These are phyloP conservation scores for Hypericum androsaemum DNA, from an alignment of 345 rosid species.

Conservation along the genomic window DNA sequence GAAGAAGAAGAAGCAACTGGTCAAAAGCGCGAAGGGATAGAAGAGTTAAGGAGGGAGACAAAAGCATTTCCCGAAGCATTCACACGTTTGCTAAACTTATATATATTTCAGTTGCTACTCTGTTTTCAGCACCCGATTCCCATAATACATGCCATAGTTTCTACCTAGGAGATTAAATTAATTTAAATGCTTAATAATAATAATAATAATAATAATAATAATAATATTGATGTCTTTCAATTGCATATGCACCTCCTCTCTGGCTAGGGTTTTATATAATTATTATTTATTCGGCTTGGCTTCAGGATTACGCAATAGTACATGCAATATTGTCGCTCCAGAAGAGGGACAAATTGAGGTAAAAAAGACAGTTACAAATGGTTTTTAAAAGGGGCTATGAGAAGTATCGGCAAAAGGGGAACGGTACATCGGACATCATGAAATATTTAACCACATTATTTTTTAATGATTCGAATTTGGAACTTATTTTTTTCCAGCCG, in stretches of 20 bases:
- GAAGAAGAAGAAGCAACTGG: neutral
- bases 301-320: slow-evolving; percentile 17
- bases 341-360: neutral
- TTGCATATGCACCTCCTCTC: neutral
- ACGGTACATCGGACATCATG: slow-evolving; percentile 10
- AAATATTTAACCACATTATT: too few species aligned
- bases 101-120: neutral
- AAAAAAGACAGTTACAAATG: neutral
- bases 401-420: slow-evolving; percentile 19
- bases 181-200: too few species aligned
- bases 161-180: slow-evolving; percentile 15
- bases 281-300: neutral
- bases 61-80: slow-evolving; percentile 13
- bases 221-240: too few species aligned
- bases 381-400: slow-evolving; percentile 9
- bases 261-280: too few species aligned
- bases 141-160: slow-evolving; percentile 17
- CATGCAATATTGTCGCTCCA: slow-evolving; percentile 2
- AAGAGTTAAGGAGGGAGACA: neutral
- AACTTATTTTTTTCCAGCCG: slow-evolving; percentile 13
- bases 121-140: slow-evolving; percentile 20
- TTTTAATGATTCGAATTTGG: too few species aligned
- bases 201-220: too few species aligned
- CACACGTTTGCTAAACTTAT: neutral
- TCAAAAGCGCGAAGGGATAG: slow-evolving; percentile 8